phyloP scores from a whole-genome alignment of 1,284 basidiomycete genomes.

The Volvariella volvacea region DNA sequence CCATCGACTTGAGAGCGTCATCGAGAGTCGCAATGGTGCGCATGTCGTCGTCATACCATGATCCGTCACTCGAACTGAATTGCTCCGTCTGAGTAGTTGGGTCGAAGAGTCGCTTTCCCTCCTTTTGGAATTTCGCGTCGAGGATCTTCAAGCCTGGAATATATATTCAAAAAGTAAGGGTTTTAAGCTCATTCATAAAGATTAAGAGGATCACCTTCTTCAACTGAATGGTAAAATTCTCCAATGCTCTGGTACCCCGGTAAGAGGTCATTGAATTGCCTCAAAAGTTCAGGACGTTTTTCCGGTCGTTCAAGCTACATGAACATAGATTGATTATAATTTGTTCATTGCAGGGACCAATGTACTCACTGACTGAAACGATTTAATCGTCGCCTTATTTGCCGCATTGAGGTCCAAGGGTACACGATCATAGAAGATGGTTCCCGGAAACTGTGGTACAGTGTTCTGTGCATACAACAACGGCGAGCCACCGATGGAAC shows the following conservation, averaged over 20 bases:
- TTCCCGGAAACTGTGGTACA: constrained; percentile 2
- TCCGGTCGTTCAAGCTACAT: neutral
- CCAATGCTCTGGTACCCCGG: constrained; percentile 1
- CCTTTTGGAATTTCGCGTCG: neutral
- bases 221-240: constrained; percentile 2
- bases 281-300: neutral
- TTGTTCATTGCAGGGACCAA: neutral
- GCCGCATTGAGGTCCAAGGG: constrained; percentile 1
- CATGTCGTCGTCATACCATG: neutral
- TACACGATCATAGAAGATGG: neutral
- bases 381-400: constrained; percentile 1
- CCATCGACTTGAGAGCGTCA: neutral
- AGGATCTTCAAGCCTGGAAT: neutral
- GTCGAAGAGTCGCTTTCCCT: neutral
- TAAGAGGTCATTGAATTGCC: neutral
- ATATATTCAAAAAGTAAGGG: neutral
- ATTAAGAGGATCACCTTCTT: too few species aligned
- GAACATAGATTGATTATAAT: neutral
- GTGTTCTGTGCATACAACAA: neutral
- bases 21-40: neutral
- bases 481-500: constrained; percentile 1
- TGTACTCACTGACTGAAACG: neutral
- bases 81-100: neutral
- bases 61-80: neutral
- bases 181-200: too few species aligned